Evolutionary conservation across 139 green algal genomes (phyloP), one percentile per base, ranked within the genome.

Genomic region (Axilococcus clingmanii): DNA sequence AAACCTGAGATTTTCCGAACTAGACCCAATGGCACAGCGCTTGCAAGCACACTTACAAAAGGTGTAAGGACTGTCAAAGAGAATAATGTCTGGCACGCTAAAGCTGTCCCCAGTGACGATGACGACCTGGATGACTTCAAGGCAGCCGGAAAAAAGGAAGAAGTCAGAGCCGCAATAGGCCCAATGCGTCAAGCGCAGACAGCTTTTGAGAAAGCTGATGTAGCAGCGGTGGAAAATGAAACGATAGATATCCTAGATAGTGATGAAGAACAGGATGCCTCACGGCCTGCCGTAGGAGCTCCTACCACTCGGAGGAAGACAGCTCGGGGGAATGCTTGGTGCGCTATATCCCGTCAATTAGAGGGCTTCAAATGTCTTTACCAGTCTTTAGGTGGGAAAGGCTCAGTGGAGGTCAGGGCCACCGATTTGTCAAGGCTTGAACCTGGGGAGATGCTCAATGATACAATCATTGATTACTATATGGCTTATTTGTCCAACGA

Each of bases 381-480:
- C 36, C 79, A 76, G 0, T 42, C 40, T 12, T 50, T 38, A 3
- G 77, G 76, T 6, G 61, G 66, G n/a, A 40, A 40, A 19, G 63
- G 63, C 12, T 49, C 66, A 9, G 66, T 92, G 57, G 54, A 77
- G 48, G 57, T 93, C 14, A 65, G 28, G 0, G 50, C 61, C 20
- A 38, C 72, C 5, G 87, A 96, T 66, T 46, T 96, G 44, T 40
- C 50, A 2, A 66, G 77, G 14, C 73, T 96, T 53, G 77, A 81
- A 20, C 30, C 36, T 0, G 58, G 63, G 3, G 78, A 94, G 57
- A 96, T 95, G 36, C 65, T 96, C 29, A 96, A 96, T 48, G 87
- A 96, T 71, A 94, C 82, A 11, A 52, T 88, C 60, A 95, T 96
- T 29, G 88, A 96, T 74, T 94, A 89, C 48, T 95, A 88, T 75